These are phyloP conservation scores for Sapria himalayana DNA, from an alignment of 345 rosid genomes.

Conservation along the genomic window DNA sequence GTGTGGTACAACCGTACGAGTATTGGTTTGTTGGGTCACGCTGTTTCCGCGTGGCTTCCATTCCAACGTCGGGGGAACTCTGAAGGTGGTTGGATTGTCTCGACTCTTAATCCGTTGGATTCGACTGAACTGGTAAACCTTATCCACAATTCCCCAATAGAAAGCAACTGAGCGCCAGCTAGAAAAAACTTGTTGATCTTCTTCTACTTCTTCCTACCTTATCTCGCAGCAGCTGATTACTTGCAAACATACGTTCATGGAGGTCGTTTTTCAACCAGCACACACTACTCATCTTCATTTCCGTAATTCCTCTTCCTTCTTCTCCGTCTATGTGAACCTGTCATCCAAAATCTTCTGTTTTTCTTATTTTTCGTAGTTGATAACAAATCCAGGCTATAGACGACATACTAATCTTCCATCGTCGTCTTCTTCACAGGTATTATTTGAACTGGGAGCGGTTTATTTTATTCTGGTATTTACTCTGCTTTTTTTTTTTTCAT, in stretches of 20 bases:
- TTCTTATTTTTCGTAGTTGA: background rate
- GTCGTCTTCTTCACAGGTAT: constrained; percentile 23
- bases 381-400: constrained; percentile 12
- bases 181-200: too few species aligned
- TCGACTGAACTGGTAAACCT: too few species aligned
- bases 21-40: too few species aligned
- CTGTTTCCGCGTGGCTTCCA: too few species aligned
- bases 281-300: background rate
- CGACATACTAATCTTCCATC: constrained; percentile 12
- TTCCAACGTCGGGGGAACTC: too few species aligned
- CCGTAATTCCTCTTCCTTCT: constrained; percentile 7
- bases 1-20: too few species aligned
- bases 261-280: constrained; percentile 17
- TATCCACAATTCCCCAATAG: too few species aligned
- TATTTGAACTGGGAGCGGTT: background rate
- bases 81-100: background rate
- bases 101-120: too few species aligned
- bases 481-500: background rate
- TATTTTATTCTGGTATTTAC: background rate
- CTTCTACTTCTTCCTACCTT: too few species aligned
- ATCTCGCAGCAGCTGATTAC: too few species aligned
- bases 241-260: constrained; percentile 29
- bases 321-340: constrained; percentile 18
- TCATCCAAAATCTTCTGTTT: background rate
- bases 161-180: too few species aligned